These are phyloP conservation scores for Melaleuca quinquenervia DNA, from an alignment of 345 rosid genomes.

Conservation along the genomic window DNA sequence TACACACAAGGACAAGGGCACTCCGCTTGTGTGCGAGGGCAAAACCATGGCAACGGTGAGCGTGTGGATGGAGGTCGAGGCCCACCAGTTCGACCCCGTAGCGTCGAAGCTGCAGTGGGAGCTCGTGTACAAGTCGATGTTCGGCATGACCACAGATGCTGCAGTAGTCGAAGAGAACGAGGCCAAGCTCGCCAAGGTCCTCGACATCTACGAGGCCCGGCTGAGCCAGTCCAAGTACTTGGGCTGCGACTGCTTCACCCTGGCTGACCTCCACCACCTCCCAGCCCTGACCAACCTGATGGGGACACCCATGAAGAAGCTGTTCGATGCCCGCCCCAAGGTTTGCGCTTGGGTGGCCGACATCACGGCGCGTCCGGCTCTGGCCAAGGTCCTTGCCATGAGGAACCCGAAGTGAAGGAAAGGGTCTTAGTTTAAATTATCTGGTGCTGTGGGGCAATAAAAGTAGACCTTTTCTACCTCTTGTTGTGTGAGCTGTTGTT, in stretches of 20 bases:
- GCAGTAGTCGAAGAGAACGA: slow-evolving; percentile 46
- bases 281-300: background rate
- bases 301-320: background rate
- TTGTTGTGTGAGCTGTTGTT: background rate
- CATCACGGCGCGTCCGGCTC: slow-evolving; percentile 18
- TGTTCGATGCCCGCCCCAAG: slow-evolving; percentile 6
- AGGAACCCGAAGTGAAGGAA: background rate
- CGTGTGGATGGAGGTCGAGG: slow-evolving; percentile 70
- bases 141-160: slow-evolving; percentile 36
- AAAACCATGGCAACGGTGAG: slow-evolving; percentile 15
- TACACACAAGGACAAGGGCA: slow-evolving; percentile 37
- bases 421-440: background rate
- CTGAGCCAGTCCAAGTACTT: slow-evolving; percentile 13
- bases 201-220: slow-evolving; percentile 3
- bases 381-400: slow-evolving; percentile 44
- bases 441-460: background rate
- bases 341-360: slow-evolving; percentile 16
- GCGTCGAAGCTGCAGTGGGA: slow-evolving; percentile 56
- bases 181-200: slow-evolving; percentile 22
- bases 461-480: background rate
- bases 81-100: slow-evolving; percentile 49
- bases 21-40: slow-evolving; percentile 25
- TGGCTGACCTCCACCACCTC: slow-evolving; percentile 14
- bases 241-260: slow-evolving; percentile 8
- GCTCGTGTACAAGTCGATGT: slow-evolving; percentile 24